A percentile compares a stretch with the other conserved stretches of the same genome.
These are phyloP conservation scores for Rhododendron ferrugineum DNA, from an alignment of 148 eudicot genomes.

Conservation along the genomic window DNA sequence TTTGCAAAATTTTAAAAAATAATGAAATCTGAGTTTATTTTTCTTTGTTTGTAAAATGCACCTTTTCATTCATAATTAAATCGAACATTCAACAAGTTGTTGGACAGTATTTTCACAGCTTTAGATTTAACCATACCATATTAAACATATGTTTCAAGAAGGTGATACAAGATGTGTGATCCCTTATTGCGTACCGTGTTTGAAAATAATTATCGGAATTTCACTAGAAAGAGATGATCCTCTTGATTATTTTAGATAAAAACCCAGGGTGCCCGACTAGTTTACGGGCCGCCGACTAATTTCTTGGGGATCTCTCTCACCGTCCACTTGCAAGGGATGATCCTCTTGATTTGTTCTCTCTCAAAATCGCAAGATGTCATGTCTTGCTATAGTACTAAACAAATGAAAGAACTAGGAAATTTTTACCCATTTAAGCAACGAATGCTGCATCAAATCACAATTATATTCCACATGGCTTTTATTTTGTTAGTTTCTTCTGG, in stretches of 20 bases:
- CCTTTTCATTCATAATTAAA: too few species aligned
- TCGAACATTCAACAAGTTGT: not conserved
- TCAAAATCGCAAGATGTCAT: not conserved
- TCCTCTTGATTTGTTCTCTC: not conserved
- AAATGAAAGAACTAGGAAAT: not conserved
- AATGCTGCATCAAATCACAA: not conserved
- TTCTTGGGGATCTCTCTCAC: not conserved
- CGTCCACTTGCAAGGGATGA: not conserved
- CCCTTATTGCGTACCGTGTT: not conserved
- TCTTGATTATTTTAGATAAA: not conserved
- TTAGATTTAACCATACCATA: not conserved
- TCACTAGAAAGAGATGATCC: not conserved
- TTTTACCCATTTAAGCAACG: not conserved
- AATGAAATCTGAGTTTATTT: too few species aligned
- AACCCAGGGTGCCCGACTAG: not conserved
- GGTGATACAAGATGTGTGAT: too few species aligned
- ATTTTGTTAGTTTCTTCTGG: not conserved
- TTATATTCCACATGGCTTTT: not conserved
- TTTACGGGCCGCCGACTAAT: not conserved
- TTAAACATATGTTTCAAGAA: not conserved
- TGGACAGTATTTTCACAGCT: not conserved
- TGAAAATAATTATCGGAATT: not conserved
- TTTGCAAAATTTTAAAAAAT: too few species aligned
- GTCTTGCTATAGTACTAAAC: not conserved
- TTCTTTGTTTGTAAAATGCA: too few species aligned